A percentile compares a stretch with the other conserved stretches of the same genome.
Evolutionary conservation across 495 filamentous ascomycete genomes (phyloP).

Genomic region (Xylaria bambusicola): DNA sequence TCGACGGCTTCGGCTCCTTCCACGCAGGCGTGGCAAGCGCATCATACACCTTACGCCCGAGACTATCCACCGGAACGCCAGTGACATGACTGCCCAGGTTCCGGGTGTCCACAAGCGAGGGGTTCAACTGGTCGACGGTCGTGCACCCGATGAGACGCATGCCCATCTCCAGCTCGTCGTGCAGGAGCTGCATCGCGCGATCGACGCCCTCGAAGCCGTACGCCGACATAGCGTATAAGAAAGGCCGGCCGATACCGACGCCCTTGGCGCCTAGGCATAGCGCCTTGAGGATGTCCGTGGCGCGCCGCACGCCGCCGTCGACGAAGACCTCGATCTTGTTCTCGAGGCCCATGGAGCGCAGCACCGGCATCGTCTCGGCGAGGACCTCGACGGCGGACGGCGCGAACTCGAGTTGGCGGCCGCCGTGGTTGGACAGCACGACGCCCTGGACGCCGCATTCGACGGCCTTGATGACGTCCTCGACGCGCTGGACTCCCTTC

Average conservation of each 20-base stretch:
- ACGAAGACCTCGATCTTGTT: slow-evolving; percentile 86
- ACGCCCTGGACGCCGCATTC: slow-evolving; percentile 86
- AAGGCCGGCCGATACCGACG: slow-evolving; percentile 92
- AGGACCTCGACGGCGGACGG: slow-evolving; percentile 90
- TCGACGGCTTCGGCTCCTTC: slow-evolving; percentile 36
- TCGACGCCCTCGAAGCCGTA: slow-evolving; percentile 89
- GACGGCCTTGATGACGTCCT: slow-evolving; percentile 86
- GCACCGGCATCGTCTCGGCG: slow-evolving; percentile 93
- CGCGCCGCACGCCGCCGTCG: slow-evolving; percentile 87
- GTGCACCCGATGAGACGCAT: slow-evolving; percentile 89
- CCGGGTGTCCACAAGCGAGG: slow-evolving; percentile 74
- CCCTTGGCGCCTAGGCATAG: slow-evolving; percentile 90
- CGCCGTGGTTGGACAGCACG: slow-evolving; percentile 95
- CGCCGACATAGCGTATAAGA: slow-evolving; percentile 93
- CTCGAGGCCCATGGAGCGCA: slow-evolving; percentile 79
- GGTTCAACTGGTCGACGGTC: slow-evolving; percentile 72
- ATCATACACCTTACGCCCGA: slow-evolving; percentile 50
- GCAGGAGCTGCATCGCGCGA: slow-evolving; percentile 89
- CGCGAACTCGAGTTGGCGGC: slow-evolving; percentile 93
- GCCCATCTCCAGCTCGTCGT: slow-evolving; percentile 99
- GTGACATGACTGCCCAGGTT: slow-evolving; percentile 71
- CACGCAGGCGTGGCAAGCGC: slow-evolving; percentile 46
- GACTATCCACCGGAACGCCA: slow-evolving; percentile 64
- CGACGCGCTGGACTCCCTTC: slow-evolving; percentile 94
- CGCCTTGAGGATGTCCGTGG: slow-evolving; percentile 95